A percentile compares a stretch with the other conserved stretches of the same genome.
These are phyloP conservation scores for Auriscalpium microsporum DNA, from an alignment of 768 basidiomycete species.

Conservation along the genomic window DNA sequence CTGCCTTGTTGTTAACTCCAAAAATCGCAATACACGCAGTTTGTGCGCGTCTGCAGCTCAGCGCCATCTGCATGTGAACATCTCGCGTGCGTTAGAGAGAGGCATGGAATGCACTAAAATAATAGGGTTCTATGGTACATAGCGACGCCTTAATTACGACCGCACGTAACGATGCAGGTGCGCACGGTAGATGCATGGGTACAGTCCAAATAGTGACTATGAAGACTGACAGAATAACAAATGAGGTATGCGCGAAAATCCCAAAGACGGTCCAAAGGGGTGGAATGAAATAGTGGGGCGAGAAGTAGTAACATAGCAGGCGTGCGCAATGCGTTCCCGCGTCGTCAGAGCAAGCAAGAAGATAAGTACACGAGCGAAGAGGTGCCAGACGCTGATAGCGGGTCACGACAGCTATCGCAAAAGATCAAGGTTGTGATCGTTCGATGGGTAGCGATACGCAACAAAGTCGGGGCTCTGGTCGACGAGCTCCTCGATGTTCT, in stretches of 20 bases:
- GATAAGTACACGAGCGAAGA: not conserved
- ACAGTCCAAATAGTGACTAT: not conserved
- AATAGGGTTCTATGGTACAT: not conserved
- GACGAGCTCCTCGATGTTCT: slow-evolving; percentile 71
- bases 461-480: slow-evolving; percentile 81
- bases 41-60: too few species aligned
- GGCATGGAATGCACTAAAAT: not conserved
- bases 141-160: not conserved
- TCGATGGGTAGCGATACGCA: slow-evolving; percentile 81
- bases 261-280: not conserved
- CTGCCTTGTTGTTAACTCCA: too few species aligned
- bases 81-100: too few species aligned
- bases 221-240: too few species aligned
- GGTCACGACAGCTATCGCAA: slow-evolving; percentile 29
- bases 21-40: too few species aligned
- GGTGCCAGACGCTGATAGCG: not conserved
- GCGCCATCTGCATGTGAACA: too few species aligned
- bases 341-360: not conserved
- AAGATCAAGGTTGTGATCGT: slow-evolving; percentile 59
- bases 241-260: not conserved
- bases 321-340: not conserved
- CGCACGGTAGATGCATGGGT: slow-evolving; percentile 1
- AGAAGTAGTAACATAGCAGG: too few species aligned
- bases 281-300: not conserved
- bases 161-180: not conserved